phyloP scores from a whole-genome alignment of 768 basidiomycete species.

The Baorangia bicolor region DNA sequence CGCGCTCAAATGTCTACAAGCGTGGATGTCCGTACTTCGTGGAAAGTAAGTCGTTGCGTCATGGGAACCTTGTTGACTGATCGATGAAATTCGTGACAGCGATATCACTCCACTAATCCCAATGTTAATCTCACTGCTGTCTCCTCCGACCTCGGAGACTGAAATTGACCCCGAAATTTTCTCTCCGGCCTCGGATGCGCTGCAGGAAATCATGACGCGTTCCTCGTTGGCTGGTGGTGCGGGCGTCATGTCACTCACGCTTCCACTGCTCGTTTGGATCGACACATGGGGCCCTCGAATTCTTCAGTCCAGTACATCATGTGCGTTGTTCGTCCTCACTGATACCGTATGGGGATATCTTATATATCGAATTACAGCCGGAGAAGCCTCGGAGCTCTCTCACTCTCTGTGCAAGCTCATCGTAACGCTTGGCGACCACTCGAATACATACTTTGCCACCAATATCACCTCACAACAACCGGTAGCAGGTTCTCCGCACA shows the following conservation, averaged over 20 bases:
- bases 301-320: conserved; percentile 35
- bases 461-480: conserved; percentile 54
- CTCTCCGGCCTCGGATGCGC: conserved; percentile 61
- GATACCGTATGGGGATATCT: neutral
- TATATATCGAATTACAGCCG: conserved; percentile 10
- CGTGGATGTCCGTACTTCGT: conserved; percentile 75
- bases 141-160: conserved; percentile 28
- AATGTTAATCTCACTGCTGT: conserved; percentile 52
- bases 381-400: conserved; percentile 50
- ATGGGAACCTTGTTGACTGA: neutral
- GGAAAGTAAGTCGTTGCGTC: conserved; percentile 52
- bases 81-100: conserved; percentile 34
- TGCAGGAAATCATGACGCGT: conserved; percentile 76
- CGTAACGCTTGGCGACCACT: conserved; percentile 83
- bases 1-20: conserved; percentile 76
- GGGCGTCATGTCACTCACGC: conserved; percentile 71
- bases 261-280: conserved; percentile 84
- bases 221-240: conserved; percentile 71
- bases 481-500: conserved; percentile 37
- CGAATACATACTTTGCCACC: conserved; percentile 69
- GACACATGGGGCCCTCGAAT: conserved; percentile 52
- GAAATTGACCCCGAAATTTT: conserved; percentile 54
- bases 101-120: conserved; percentile 70
- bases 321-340: conserved; percentile 28
- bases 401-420: conserved; percentile 80